Evolutionary conservation across 176 grass and related monocot species (phyloP).

Genomic region (Eremochloa ophiuroides): DNA sequence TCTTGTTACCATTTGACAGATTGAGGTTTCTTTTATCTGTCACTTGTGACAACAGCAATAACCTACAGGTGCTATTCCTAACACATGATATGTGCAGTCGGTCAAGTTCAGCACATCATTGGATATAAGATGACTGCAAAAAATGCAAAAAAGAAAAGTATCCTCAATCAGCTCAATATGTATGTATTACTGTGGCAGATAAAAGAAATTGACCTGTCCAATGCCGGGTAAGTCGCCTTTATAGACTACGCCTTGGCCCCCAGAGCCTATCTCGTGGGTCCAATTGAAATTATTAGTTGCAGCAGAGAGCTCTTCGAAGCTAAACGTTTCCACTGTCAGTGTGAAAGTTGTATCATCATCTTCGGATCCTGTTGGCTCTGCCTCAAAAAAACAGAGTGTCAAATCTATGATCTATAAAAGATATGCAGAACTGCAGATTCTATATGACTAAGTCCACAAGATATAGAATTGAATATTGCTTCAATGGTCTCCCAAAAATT

Average conservation of each 20-base stretch:
- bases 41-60: not conserved
- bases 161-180: not conserved
- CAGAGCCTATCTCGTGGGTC: not conserved
- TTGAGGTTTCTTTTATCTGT: not conserved
- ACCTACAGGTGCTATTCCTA: not conserved
- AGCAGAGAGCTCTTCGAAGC: not conserved
- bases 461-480: not conserved
- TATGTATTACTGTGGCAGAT: not conserved
- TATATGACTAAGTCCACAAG: not conserved
- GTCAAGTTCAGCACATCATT: too few species aligned
- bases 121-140: too few species aligned
- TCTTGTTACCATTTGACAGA: not conserved
- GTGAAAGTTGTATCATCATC: not conserved
- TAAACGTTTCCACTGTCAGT: conserved; percentile 2
- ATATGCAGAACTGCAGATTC: not conserved
- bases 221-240: not conserved
- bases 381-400: not conserved
- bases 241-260: conserved; percentile 1
- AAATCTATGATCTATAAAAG: not conserved
- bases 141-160: not conserved
- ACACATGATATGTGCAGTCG: not conserved
- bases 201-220: not conserved
- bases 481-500: not conserved
- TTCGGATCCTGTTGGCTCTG: not conserved
- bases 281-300: conserved; percentile 3